These are phyloP conservation scores for Articulospora tetracladia DNA, from an alignment of 495 filamentous ascomycete genomes.

Conservation along the genomic window DNA sequence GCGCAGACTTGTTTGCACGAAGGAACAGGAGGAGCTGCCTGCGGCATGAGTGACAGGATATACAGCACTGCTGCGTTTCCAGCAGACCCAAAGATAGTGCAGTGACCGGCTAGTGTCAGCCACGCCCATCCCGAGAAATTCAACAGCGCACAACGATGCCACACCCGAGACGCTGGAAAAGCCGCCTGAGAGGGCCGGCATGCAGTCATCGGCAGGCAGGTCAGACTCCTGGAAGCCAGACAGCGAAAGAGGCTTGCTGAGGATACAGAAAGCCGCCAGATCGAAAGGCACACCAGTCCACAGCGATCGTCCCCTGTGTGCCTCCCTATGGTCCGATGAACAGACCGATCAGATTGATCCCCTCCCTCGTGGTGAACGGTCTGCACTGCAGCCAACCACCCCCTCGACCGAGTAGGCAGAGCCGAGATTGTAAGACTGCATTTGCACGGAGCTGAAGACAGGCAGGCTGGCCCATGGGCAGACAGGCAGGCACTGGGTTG, in stretches of 20 bases:
- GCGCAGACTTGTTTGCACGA: not conserved
- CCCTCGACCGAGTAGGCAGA: not conserved
- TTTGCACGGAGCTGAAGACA: conserved; percentile 1
- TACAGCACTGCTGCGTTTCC: not conserved
- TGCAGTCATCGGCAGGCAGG: no score
- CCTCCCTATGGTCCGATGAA: no score
- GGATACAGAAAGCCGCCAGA: not conserved
- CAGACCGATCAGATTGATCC: no score
- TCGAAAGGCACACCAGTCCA: not conserved
- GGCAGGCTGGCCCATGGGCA: not conserved
- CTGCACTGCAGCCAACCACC: not conserved
- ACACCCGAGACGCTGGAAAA: not conserved
- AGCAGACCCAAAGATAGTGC: not conserved
- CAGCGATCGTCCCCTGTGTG: no score
- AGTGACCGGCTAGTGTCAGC: not conserved
- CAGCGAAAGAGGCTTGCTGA: not conserved
- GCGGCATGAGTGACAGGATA: not conserved
- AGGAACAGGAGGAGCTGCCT: not conserved
- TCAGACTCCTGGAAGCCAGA: no score
- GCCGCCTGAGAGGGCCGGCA: not conserved
- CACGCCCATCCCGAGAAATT: not conserved
- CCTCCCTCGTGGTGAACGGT: not conserved
- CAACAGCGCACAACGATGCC: not conserved
- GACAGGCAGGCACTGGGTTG: no score
- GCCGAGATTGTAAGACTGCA: not conserved